Conservation (phyloP, 768 basidiomycete species). For the Agaricus blazei region DNA sequence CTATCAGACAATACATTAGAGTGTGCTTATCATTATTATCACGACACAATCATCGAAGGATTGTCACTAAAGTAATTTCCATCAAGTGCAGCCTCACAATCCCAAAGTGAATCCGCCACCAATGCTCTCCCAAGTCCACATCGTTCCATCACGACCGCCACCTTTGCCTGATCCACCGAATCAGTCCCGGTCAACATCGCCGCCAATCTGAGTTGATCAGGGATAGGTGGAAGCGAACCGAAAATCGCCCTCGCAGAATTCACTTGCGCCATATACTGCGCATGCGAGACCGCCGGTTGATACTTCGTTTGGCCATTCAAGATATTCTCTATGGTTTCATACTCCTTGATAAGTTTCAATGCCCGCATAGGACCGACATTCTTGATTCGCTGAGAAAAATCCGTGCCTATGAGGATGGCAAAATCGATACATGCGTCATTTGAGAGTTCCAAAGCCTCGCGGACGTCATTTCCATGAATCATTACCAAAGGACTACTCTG, state of each 20-base stretch:
- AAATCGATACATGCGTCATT: constrained; percentile 72
- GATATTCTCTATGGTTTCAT: constrained; percentile 71
- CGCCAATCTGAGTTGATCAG: constrained; percentile 25
- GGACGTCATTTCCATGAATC: constrained; percentile 62
- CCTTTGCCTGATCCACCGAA: constrained; percentile 33
- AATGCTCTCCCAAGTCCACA: constrained; percentile 42
- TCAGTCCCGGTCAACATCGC: constrained; percentile 25
- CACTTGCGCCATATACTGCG: constrained; percentile 62
- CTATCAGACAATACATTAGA: neutral
- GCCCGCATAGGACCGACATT: constrained; percentile 77
- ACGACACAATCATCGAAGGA: constrained; percentile 26
- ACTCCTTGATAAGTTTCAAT: constrained; percentile 64
- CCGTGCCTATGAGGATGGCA: constrained; percentile 82
- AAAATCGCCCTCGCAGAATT: constrained; percentile 60
- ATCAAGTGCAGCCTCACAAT: constrained; percentile 38
- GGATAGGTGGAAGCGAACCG: constrained; percentile 57
- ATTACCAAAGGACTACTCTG: constrained; percentile 53
- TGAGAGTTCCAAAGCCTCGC: constrained; percentile 50
- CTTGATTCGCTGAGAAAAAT: constrained; percentile 83
- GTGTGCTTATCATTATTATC: neutral
- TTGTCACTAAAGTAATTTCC: constrained; percentile 69
- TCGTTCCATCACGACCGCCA: constrained; percentile 42
- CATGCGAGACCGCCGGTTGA: constrained; percentile 38
- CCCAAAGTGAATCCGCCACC: constrained; percentile 33
- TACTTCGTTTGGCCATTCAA: constrained; percentile 48